A percentile compares a stretch with the other conserved stretches of the same genome.
phyloP scores from a whole-genome alignment of 805 yeast species.

The Teunomyces gatunensis region DNA sequence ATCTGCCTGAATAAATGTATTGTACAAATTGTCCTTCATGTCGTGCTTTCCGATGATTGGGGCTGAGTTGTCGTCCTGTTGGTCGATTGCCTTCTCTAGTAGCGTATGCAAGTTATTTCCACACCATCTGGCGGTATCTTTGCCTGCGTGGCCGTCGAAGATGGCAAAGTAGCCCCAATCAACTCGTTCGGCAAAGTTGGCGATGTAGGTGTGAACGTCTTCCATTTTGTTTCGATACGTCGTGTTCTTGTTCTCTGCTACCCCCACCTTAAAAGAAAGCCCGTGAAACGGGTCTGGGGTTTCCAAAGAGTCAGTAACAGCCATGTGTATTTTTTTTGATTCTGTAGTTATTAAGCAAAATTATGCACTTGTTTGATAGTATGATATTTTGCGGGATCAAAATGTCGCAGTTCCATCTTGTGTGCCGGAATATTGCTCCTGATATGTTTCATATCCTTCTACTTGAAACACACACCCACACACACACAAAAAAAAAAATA shows the following conservation, averaged over 20 bases:
- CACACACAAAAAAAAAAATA: too few relatives aligned
- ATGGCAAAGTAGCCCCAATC: slow-evolving; percentile 96
- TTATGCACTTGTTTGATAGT: neutral
- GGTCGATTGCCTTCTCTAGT: slow-evolving; percentile 52
- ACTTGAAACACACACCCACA: neutral
- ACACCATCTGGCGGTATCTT: slow-evolving; percentile 91
- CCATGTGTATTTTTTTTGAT: neutral
- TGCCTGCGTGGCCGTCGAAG: slow-evolving; percentile 97
- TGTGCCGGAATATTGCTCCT: neutral
- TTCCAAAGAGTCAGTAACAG: neutral
- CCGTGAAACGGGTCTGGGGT: slow-evolving; percentile 47
- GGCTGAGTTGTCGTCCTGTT: slow-evolving; percentile 14
- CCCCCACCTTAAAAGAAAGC: slow-evolving; percentile 79
- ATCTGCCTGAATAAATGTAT: slow-evolving; percentile 76
- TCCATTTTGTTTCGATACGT: slow-evolving; percentile 89
- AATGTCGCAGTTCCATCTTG: neutral
- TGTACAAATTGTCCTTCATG: slow-evolving; percentile 63
- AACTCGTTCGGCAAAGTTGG: slow-evolving; percentile 84
- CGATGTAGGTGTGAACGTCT: slow-evolving; percentile 90
- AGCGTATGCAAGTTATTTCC: slow-evolving; percentile 78
- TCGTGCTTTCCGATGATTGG: slow-evolving; percentile 32
- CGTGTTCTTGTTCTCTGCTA: slow-evolving; percentile 82
- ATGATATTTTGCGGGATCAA: neutral
- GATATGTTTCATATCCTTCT: neutral
- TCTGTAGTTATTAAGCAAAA: neutral